Evolutionary conservation across 2,329 filamentous ascomycete species (phyloP), one percentile per base, ranked within the genome.

Genomic region (Colletotrichum tropicale): DNA sequence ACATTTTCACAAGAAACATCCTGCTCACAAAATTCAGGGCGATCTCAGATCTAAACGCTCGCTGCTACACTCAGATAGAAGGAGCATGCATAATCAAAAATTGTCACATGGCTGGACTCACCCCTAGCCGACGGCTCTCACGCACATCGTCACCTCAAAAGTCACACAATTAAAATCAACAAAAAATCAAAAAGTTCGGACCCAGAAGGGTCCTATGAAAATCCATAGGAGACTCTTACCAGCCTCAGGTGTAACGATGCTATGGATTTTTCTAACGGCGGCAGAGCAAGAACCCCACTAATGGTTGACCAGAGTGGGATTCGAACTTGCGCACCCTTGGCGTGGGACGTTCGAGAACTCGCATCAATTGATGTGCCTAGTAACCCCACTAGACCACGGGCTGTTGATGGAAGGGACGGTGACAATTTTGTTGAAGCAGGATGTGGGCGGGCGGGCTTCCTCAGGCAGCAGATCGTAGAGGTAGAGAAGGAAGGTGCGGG

Each of bases 1-100:
- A n/a, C 3, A 43, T n/a, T 2, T 0, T n/a, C 38, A 6, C 5
- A 18, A n/a, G 8, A 2, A 43, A 3, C 5, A 5, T n/a, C 3
- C 18, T n/a, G 18, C 1, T n/a, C 1, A 1, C n/a, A 10, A 9
- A 6, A n/a, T 10, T 0, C 3, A 43, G 38, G 8, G 0, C 0
- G 0, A 43, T 43, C 8, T 43, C 3, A 10, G 8, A 18, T 43
- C 16, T 18, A n/a, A 18, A n/a, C 38, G 1, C 16, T 9, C 5
- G 1, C 16, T 3, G 3, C 38, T n/a, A 0, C 18, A n/a, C 9
- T 10, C 0, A 10, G 0, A n/a, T n/a, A n/a, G 38, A 43, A 43
- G 38, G 18, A n/a, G 38, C 38, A 10, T n/a, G n/a, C n/a, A n/a
- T n/a, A n/a, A n/a, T n/a, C n/a, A 18, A 10, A 8, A 18, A 18